Conservation (phyloP, 1,284 basidiomycete genomes). For the Rhodotorula mucilaginosa region DNA sequence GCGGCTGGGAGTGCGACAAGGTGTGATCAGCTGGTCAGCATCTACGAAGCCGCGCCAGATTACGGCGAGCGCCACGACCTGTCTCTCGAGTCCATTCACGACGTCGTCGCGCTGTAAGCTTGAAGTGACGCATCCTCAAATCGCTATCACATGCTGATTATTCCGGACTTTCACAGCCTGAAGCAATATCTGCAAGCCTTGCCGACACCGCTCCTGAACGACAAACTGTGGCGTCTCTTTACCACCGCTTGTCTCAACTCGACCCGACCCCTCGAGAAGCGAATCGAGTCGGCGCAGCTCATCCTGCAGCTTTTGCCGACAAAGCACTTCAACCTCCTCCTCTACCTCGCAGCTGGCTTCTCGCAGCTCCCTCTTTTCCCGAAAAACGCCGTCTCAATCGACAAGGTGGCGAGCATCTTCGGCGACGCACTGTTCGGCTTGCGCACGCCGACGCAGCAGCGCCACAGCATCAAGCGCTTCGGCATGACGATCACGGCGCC, state of each 20-base stretch:
- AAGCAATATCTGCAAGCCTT: conserved; percentile 60
- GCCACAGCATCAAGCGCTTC: conserved; percentile 7
- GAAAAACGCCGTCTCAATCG: conserved; percentile 47
- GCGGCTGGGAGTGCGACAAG: conserved; percentile 46
- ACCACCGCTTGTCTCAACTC: conserved; percentile 46
- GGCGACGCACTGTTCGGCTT: conserved; percentile 46
- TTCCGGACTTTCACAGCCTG: conserved; percentile 43
- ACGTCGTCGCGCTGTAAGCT: conserved; percentile 58
- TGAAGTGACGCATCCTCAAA: background rate
- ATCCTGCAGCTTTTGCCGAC: conserved; percentile 63
- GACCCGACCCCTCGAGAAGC: conserved; percentile 35
- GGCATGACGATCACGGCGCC: conserved; percentile 34
- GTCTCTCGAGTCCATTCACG: conserved; percentile 57
- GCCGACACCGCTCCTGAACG: conserved; percentile 51
- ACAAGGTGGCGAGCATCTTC: conserved; percentile 49
- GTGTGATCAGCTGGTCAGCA: conserved; percentile 45
- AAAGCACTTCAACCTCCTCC: conserved; percentile 59
- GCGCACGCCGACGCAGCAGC: conserved; percentile 18
- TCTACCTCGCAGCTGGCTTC: conserved; percentile 65
- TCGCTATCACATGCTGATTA: too few species aligned
- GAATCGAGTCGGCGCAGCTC: conserved; percentile 54
- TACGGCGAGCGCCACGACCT: conserved; percentile 52
- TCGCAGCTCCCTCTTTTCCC: conserved; percentile 49
- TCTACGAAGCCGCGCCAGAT: conserved; percentile 47
- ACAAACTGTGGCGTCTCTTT: conserved; percentile 47